Conservation (phyloP, 2,329 filamentous ascomycete species). For the Phyllosticta citribraziliensis region DNA sequence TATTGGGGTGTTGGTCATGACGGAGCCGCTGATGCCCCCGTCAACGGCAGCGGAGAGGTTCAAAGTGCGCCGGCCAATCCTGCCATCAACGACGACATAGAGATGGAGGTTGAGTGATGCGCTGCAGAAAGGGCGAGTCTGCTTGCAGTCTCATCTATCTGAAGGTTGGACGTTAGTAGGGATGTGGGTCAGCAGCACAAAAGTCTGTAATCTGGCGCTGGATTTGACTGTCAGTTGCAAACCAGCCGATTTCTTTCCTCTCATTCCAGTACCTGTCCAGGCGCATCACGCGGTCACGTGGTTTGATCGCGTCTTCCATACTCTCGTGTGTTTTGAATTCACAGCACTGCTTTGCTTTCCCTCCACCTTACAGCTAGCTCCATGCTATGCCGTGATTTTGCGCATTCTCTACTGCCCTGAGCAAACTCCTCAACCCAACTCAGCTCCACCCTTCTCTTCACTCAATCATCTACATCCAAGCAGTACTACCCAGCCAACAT, state of each 20-base stretch:
- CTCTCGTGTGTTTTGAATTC: not conserved
- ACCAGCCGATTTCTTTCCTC: not conserved
- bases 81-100: conserved; percentile 7
- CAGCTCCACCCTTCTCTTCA: no score
- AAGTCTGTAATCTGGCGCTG: not conserved
- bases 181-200: not conserved
- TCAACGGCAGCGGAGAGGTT: not conserved
- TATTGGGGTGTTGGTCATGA: conserved; percentile 46
- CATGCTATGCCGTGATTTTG: no score
- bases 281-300: not conserved
- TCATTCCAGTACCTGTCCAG: not conserved
- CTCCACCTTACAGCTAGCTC: no score
- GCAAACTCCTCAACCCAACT: no score
- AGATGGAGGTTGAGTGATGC: conserved; percentile 9
- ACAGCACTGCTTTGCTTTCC: not conserved
- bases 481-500: not conserved
- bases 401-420: no score
- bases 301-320: not conserved
- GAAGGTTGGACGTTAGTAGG: not conserved
- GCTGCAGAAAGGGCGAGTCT: not conserved
- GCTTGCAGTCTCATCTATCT: not conserved
- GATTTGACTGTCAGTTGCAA: not conserved
- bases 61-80: not conserved
- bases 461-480: no score
- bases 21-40: not conserved